Evolutionary conservation across 371 early-diverging fungal genomes (phyloP).

Genomic region (Circinella minor): DNA sequence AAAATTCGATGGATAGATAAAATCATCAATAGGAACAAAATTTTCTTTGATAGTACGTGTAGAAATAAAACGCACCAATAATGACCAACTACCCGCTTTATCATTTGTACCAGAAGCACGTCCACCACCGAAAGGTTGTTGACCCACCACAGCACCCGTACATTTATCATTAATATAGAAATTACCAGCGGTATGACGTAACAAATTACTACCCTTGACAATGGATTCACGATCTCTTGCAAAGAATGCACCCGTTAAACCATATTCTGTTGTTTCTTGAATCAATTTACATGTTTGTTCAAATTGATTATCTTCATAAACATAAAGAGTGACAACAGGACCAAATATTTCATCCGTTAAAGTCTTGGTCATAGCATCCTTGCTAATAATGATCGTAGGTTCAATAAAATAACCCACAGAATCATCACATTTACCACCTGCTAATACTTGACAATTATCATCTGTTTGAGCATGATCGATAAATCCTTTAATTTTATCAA

Average conservation of each 20-base stretch:
- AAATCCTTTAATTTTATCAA: slow-evolving; percentile 90
- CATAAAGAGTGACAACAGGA: slow-evolving; percentile 93
- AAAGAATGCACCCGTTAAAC: slow-evolving; percentile 91
- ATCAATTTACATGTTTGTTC: slow-evolving; percentile 77
- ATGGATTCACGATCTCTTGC: slow-evolving; percentile 87
- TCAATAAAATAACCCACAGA: slow-evolving; percentile 89
- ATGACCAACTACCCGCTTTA: slow-evolving; percentile 87
- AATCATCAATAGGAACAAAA: slow-evolving; percentile 83
- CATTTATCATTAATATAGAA: slow-evolving; percentile 99
- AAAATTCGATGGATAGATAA: slow-evolving; percentile 86
- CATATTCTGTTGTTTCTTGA: slow-evolving; percentile 85
- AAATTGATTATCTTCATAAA: slow-evolving; percentile 87
- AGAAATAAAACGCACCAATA: slow-evolving; percentile 83
- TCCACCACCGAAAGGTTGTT: slow-evolving; percentile 97
- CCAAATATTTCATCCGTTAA: slow-evolving; percentile 97
- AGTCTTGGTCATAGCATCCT: slow-evolving; percentile 83
- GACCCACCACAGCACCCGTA: slow-evolving; percentile 98
- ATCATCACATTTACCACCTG: slow-evolving; percentile 86
- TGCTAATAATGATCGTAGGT: slow-evolving; percentile 92
- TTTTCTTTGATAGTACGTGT: slow-evolving; percentile 96
- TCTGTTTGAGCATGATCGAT: slow-evolving; percentile 78
- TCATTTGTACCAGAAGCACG: slow-evolving; percentile 97
- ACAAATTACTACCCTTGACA: slow-evolving; percentile 71
- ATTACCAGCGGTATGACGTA: slow-evolving; percentile 95
- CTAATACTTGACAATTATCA: slow-evolving; percentile 73